Base-by-base conservation (phyloP, 2,329 filamentous ascomycete genomes). In the Myrmaecium sp. region DNA sequence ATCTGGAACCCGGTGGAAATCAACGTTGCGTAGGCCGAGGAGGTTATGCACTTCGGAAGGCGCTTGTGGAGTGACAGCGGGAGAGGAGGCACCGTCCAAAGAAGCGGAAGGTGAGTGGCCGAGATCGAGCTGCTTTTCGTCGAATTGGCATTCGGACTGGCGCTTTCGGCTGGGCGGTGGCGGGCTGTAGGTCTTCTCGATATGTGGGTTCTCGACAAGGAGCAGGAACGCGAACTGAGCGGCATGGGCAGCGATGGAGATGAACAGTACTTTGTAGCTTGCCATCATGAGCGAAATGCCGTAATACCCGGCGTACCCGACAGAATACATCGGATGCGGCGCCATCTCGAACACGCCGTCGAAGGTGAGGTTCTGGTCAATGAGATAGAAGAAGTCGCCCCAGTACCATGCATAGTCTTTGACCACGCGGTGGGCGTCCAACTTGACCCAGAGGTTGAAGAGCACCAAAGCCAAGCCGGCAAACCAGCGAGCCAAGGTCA, bases 361-460 rank as follows among this genome's bases (percentile, higher is more conserved):
- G 52, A 98, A 98, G 26, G 84, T 95, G 49, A 98, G 64, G 47
- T 93, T 82, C 57, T 95, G 84, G 54, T 98, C 89, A 51, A 98
- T 81, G 45, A 98, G 74, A 55, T 83, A 98, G 64, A 95, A 98
- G 57, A 95, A 95, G 54, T 98, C 89, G 34, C 89, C 89, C 89
- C 89, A 98, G 56, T 95, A 98, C 89, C 89, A 98, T 15, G 89
- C 89, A 57, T 84, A 98, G 55, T 98, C 89, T 55, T 95, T 95
- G 47, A 98, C 89, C 26, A 98, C 89, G 33, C 89, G 70, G 53
- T 98, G 89, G 12, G 89, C 89, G 54, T 98, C 89, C 34, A 98
- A 65, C 57, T 98, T 98, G 36, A 98, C 89, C 84, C 89, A 95
- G 13, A 95, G 65, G 51, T 95, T 98, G 66, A 98, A 95, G 31